Conservation (phyloP, 73 alveolate genomes). For the Breviolum minutum region DNA sequence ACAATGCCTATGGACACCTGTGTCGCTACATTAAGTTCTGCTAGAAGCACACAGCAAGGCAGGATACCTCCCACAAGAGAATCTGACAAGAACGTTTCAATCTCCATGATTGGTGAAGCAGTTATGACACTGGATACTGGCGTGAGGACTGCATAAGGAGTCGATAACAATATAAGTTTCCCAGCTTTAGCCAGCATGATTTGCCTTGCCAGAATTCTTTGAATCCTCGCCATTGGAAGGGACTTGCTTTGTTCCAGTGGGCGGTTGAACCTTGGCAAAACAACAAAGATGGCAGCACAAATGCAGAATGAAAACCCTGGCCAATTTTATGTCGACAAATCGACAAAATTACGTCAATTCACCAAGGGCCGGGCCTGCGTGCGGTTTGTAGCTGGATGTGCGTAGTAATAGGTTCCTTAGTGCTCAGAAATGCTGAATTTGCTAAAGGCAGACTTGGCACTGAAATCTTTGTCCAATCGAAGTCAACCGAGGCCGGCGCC, state of each 20-base stretch:
- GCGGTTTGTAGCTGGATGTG: slow-evolving; percentile 78
- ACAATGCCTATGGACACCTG: no score
- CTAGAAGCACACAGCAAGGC: no score
- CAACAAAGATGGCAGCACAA: not conserved
- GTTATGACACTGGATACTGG: no score
- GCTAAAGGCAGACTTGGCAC: not conserved
- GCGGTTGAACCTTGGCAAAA: slow-evolving; percentile 44
- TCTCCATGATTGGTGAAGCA: no score
- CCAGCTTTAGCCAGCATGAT: no score
- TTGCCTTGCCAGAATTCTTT: slow-evolving; percentile 18
- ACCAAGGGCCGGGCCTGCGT: slow-evolving; percentile 32
- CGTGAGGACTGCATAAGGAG: no score
- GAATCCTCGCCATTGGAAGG: not conserved
- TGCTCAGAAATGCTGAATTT: no score
- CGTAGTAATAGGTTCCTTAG: slow-evolving; percentile 55
- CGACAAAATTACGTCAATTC: not conserved
- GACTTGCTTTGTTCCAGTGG: slow-evolving; percentile 48
- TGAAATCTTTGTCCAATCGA: not conserved
- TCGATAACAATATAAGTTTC: no score
- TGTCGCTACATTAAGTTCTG: no score
- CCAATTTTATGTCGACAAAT: not conserved
- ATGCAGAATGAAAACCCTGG: not conserved
- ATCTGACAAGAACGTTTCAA: no score
- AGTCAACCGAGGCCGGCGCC: not conserved
- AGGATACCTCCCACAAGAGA: no score